Conservation (phyloP, 75 land plant species). For the Larix kaempferi region DNA sequence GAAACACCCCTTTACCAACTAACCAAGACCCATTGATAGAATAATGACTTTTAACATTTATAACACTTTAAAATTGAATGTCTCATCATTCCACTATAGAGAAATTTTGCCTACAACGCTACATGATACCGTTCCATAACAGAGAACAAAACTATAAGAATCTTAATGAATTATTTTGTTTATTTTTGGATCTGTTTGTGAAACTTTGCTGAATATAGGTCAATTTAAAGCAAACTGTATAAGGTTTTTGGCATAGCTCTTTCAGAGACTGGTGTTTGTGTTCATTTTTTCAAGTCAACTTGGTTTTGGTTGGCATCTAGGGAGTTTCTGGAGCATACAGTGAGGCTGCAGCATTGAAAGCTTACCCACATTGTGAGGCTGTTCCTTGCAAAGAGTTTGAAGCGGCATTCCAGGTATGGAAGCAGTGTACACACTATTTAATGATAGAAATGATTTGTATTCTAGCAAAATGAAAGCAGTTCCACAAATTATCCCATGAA, state of each 20-base stretch:
- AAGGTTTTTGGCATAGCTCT: neutral
- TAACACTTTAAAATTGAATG: no score
- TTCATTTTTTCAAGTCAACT: neutral
- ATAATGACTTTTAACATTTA: no score
- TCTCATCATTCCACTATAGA: no score
- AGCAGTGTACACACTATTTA: neutral
- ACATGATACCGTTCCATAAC: no score
- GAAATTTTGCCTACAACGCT: no score
- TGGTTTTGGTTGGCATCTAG: constrained; percentile 7
- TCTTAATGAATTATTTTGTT: no score
- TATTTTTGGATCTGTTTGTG: no score
- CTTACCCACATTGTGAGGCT: constrained; percentile 55
- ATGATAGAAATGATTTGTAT: neutral
- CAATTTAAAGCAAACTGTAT: neutral
- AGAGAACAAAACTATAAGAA: no score
- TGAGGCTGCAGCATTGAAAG: constrained; percentile 49
- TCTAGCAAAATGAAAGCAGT: neutral
- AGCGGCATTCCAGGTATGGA: constrained; percentile 44
- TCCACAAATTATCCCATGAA: neutral
- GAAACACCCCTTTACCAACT: no score
- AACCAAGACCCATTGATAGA: no score
- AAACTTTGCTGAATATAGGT: neutral
- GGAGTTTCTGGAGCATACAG: constrained; percentile 68
- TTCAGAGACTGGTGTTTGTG: neutral
- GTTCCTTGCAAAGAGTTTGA: constrained; percentile 62